Percentiles rank a stretch among this genome's conserved stretches.
phyloP scores from a whole-genome alignment of 257 asterid genomes.

The Rhazya stricta region DNA sequence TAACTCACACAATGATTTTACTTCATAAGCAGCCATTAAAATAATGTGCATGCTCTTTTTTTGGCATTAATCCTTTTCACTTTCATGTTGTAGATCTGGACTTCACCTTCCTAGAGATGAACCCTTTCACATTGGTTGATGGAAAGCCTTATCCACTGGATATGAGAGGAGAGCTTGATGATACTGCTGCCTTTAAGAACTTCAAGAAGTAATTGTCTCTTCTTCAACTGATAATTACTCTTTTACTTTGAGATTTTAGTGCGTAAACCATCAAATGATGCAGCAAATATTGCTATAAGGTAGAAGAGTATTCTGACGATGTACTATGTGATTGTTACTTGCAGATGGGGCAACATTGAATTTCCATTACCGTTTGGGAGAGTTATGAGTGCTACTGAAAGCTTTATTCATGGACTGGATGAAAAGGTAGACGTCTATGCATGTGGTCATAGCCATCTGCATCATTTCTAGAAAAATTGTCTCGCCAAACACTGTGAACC shows the following conservation, averaged over 20 bases:
- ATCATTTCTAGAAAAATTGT: neutral
- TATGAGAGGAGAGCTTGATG: conserved; percentile 98
- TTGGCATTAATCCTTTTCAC: conserved; percentile 13
- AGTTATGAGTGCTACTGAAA: conserved; percentile 80
- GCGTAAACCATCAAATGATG: neutral
- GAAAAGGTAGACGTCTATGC: conserved; percentile 61
- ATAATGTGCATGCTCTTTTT: conserved; percentile 12
- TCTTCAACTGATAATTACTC: conserved; percentile 3
- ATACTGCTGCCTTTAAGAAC: conserved; percentile 95
- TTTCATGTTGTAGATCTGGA: conserved; percentile 60
- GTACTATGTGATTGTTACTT: conserved; percentile 15
- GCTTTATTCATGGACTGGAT: conserved; percentile 81
- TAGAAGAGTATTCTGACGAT: neutral
- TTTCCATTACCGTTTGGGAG: conserved; percentile 96
- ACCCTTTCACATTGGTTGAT: conserved; percentile 83
- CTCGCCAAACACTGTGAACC: neutral
- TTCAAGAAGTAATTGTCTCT: conserved; percentile 66
- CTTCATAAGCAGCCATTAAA: neutral
- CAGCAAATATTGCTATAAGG: neutral
- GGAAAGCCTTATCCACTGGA: conserved; percentile 94
- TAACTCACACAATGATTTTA: neutral
- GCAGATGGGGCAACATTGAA: conserved; percentile 87
- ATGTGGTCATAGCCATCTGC: neutral
- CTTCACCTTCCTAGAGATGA: conserved; percentile 95
- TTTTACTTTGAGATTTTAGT: neutral